Evolutionary conservation across 495 filamentous ascomycete species (phyloP).

Genomic region (Penicillium malachiteum): DNA sequence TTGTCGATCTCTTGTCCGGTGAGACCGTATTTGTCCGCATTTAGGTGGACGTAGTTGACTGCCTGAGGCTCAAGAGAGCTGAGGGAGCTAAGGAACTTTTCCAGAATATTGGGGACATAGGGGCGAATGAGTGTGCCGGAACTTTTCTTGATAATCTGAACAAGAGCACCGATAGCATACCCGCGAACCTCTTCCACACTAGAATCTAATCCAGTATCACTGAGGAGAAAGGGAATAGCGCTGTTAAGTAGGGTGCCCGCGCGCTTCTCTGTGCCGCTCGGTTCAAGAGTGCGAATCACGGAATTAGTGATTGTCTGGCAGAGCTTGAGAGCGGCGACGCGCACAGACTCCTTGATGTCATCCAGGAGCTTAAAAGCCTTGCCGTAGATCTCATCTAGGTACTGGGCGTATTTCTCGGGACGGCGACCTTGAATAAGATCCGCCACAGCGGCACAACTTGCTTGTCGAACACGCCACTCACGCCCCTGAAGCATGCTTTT

Average conservation of each 20-base stretch:
- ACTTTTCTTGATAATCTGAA: conserved; percentile 86
- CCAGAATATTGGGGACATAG: conserved; percentile 77
- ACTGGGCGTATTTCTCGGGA: conserved; percentile 75
- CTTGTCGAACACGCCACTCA: conserved; percentile 91
- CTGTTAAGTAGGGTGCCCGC: conserved; percentile 75
- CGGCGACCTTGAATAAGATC: conserved; percentile 78
- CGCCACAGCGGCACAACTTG: conserved; percentile 84
- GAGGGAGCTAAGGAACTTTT: conserved; percentile 73
- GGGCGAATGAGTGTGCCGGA: conserved; percentile 66
- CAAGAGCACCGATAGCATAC: conserved; percentile 70
- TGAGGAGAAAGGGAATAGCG: conserved; percentile 86
- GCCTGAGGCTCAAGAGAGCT: conserved; percentile 83
- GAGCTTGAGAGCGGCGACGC: conserved; percentile 73
- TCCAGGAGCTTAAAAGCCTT: conserved; percentile 79
- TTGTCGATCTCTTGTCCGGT: conserved; percentile 84
- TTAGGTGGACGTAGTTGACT: conserved; percentile 89
- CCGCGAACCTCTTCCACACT: conserved; percentile 78
- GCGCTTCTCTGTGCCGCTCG: conserved; percentile 66
- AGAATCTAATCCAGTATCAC: conserved; percentile 85
- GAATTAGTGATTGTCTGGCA: conserved; percentile 79
- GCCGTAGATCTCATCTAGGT: conserved; percentile 80
- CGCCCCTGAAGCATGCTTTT: conserved; percentile 75
- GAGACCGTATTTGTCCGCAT: conserved; percentile 80
- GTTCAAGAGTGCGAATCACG: conserved; percentile 81
- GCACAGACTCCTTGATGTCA: conserved; percentile 90